Conservation (phyloP, 371 early-diverging fungal species). For the Mortierella sp. region DNA sequence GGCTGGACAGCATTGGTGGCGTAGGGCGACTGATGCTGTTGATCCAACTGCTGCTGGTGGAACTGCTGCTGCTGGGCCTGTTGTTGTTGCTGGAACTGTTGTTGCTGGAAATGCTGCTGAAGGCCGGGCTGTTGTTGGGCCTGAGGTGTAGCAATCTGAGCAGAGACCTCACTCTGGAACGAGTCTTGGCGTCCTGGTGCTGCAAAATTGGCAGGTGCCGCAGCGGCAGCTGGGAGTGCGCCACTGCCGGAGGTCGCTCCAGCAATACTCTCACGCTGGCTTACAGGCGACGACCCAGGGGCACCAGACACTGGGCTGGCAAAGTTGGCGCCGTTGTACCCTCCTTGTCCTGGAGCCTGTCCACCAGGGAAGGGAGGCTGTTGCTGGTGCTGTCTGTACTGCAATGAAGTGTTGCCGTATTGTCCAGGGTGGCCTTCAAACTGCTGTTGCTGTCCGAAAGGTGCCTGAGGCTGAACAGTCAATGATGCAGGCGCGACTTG, state of each 20-base stretch:
- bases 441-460: slow-evolving; percentile 23
- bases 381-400: slow-evolving; percentile 20
- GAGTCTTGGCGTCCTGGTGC: slow-evolving; percentile 16
- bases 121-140: slow-evolving; percentile 24
- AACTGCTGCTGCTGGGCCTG: slow-evolving; percentile 30
- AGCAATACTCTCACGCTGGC: too few species aligned
- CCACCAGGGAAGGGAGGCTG: slow-evolving; percentile 13
- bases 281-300: too few species aligned
- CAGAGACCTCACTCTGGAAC: slow-evolving; percentile 2
- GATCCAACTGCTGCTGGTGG: slow-evolving; percentile 41
- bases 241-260: not conserved
- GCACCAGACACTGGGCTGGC: too few species aligned
- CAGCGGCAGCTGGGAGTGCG: not conserved
- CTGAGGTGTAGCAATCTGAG: slow-evolving; percentile 14
- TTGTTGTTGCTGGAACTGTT: slow-evolving; percentile 24
- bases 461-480: slow-evolving; percentile 13
- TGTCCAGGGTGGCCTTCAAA: slow-evolving; percentile 29
- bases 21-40: slow-evolving; percentile 1
- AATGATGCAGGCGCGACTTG: not conserved
- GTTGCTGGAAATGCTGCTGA: slow-evolving; percentile 13
- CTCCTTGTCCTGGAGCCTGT: not conserved
- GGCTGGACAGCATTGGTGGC: not conserved
- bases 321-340: too few species aligned
- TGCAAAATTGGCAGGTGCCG: not conserved
- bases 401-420: slow-evolving; percentile 9